A percentile compares a stretch with the other conserved stretches of the same genome.
Conservation (phyloP, 495 filamentous ascomycete genomes). For the Aspergillus affinis region DNA sequence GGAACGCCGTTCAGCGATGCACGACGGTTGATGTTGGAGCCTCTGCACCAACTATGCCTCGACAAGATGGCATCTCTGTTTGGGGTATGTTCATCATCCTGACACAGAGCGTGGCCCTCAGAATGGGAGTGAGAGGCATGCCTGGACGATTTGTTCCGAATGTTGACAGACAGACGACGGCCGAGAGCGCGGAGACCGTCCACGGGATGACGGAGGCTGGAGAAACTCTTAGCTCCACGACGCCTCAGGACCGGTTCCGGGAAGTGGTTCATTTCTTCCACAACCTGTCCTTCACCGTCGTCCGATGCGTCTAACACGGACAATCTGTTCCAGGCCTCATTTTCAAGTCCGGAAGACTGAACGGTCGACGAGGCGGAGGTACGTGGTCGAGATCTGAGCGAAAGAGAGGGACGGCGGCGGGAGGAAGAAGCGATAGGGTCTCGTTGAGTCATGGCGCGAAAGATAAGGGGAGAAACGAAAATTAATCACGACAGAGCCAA, state of each 20-base stretch:
- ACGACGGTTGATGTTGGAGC: constrained; percentile 37
- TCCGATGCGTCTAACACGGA: constrained; percentile 28
- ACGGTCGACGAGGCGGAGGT: constrained; percentile 29
- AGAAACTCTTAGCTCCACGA: constrained; percentile 47
- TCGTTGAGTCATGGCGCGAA: constrained; percentile 37
- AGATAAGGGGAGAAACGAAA: constrained; percentile 6
- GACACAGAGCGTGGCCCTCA: constrained; percentile 17
- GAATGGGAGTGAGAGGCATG: constrained; percentile 23
- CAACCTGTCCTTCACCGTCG: constrained; percentile 23
- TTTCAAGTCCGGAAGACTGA: constrained; percentile 21
- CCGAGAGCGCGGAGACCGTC: constrained; percentile 46
- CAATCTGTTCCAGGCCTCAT: constrained; percentile 32
- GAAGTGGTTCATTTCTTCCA: constrained; percentile 41
- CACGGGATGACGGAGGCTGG: constrained; percentile 44
- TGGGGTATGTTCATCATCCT: constrained; percentile 14
- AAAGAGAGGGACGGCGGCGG: constrained; percentile 40
- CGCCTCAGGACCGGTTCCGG: constrained; percentile 36
- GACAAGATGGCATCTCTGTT: constrained; percentile 21
- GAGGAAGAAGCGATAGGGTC: constrained; percentile 27
- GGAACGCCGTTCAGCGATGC: constrained; percentile 42
- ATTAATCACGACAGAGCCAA: background rate
- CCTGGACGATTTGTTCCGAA: constrained; percentile 44
- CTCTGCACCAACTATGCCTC: constrained; percentile 27
- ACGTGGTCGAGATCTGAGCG: constrained; percentile 36
- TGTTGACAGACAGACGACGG: constrained; percentile 45